Conservation (phyloP, 2,329 filamentous ascomycete species). For the Aspergillus jensenii region DNA sequence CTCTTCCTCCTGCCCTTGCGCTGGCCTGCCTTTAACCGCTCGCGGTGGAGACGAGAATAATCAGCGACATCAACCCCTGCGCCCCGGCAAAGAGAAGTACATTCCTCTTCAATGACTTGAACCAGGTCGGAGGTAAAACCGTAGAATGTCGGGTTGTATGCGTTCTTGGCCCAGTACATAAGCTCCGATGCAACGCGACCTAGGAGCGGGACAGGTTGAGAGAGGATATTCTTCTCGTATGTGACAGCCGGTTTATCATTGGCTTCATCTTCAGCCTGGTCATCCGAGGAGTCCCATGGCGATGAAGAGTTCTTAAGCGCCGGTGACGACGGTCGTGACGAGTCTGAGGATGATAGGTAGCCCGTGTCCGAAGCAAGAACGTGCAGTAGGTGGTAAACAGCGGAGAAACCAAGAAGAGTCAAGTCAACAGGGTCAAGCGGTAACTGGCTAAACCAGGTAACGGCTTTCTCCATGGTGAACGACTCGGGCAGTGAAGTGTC, state of each 20-base stretch:
- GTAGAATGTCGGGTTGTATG: constrained; percentile 45
- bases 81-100: constrained; percentile 34
- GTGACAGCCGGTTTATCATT: constrained; percentile 17
- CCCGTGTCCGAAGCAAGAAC: constrained; percentile 42
- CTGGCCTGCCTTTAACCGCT: constrained; percentile 22
- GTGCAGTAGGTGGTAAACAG: constrained; percentile 43
- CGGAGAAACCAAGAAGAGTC: constrained; percentile 42
- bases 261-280: constrained; percentile 26
- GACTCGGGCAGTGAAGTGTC: constrained; percentile 34
- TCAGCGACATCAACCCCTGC: constrained; percentile 37
- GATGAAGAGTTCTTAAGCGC: constrained; percentile 23
- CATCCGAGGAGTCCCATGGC: constrained; percentile 13
- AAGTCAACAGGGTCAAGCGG: constrained; percentile 45
- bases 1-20: constrained; percentile 25
- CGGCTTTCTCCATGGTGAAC: constrained; percentile 42
- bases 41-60: constrained; percentile 24
- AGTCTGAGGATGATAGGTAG: constrained; percentile 36
- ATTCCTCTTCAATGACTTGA: constrained; percentile 40
- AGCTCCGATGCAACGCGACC: constrained; percentile 41
- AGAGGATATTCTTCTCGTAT: constrained; percentile 3
- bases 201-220: constrained; percentile 33
- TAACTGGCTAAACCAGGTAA: constrained; percentile 43
- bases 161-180: constrained; percentile 46
- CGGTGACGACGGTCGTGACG: constrained; percentile 28
- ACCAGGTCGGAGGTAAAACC: constrained; percentile 39